A percentile compares a stretch with the other conserved stretches of the same genome.
phyloP scores from a whole-genome alignment of 1,284 basidiomycete genomes.

The Microbotryomycetes sp. region DNA sequence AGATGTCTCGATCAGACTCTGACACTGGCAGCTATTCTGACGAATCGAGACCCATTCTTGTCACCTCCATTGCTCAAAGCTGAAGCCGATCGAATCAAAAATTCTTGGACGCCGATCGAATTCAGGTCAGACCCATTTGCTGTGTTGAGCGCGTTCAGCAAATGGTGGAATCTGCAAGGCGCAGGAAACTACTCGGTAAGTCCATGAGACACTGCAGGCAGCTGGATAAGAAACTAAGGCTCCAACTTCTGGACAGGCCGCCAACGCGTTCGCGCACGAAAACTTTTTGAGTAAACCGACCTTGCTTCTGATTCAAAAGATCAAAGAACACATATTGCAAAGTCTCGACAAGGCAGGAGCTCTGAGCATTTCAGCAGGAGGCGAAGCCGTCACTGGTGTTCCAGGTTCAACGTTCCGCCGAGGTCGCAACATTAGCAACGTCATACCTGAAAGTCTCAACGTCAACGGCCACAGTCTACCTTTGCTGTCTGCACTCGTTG shows the following conservation, averaged over 20 bases:
- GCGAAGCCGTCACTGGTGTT: background rate
- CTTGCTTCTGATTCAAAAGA: constrained; percentile 72
- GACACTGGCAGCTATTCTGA: constrained; percentile 81
- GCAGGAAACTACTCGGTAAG: constrained; percentile 52
- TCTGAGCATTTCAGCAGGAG: constrained; percentile 35
- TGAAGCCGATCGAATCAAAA: constrained; percentile 60
- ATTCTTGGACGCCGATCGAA: constrained; percentile 62
- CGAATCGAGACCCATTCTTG: constrained; percentile 85
- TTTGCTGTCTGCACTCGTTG: constrained; percentile 76
- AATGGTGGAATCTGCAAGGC: constrained; percentile 68
- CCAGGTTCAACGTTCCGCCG: constrained; percentile 15
- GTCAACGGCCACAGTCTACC: constrained; percentile 68
- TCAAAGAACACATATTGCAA: constrained; percentile 73
- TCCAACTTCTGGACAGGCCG: constrained; percentile 41
- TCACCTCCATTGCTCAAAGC: constrained; percentile 54
- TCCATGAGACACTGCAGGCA: too few relatives aligned
- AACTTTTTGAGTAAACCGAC: constrained; percentile 87
- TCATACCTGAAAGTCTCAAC: constrained; percentile 63
- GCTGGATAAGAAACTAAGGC: too few relatives aligned
- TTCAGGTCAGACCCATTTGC: constrained; percentile 84
- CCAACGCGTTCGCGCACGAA: constrained; percentile 70
- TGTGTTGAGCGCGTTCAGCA: constrained; percentile 70
- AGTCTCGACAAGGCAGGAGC: constrained; percentile 75
- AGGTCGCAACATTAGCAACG: constrained; percentile 6
- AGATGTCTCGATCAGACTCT: constrained; percentile 83